Base-by-base conservation (phyloP, 192 early-diverging fungal genomes). In the Irineochytrium annulatum region DNA sequence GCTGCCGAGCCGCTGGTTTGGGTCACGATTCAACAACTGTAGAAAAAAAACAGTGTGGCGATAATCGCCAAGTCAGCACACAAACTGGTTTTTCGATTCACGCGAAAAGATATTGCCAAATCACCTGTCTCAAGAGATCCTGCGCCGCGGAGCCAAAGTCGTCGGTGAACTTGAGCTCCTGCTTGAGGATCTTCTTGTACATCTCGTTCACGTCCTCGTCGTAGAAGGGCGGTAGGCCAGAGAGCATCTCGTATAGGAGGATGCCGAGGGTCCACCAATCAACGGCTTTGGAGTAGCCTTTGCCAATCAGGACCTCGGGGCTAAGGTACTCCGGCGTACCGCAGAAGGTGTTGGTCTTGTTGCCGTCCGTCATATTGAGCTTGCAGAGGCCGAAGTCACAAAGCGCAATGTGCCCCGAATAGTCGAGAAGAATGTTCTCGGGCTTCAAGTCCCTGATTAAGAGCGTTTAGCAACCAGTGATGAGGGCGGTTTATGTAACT, bases 251-350 rank as follows among this genome's bases (percentile, higher is more conserved):
- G 69, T 88, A 97, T 28, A 94, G 59, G 46, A 91, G 90, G 29
- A 96, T 85, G 26, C 95, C 95, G 16, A 97, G 67, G 0, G 91
- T 83, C 95, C 95, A 98, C 93, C 92, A 98, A 61, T 98, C 95
- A 6, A 96, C 95, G 1, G 86, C 86, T 2, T 83, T 78, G 6
- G 83, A 87, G 62, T 96, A 89, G 17, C 87, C 88, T 13, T 89
- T 83, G 3, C 93, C 91, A 6, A 93, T 80, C 34, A 95, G 75
- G 20, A 97, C 75, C 68, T 98, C 95, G 2, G 94, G 95, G 0
- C 94, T 94, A 46, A 98, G 61, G 35, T 94, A 96, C 65, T 98
- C 95, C 0, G 95, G 95, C 0, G 95, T 95, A 5, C 95, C 95
- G 2, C 76, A 35, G 4, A 81, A 6, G 5, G 46, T 27, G 43